Conservation (phyloP, 805 yeast genomes). For the Pichia phayaonensis region DNA sequence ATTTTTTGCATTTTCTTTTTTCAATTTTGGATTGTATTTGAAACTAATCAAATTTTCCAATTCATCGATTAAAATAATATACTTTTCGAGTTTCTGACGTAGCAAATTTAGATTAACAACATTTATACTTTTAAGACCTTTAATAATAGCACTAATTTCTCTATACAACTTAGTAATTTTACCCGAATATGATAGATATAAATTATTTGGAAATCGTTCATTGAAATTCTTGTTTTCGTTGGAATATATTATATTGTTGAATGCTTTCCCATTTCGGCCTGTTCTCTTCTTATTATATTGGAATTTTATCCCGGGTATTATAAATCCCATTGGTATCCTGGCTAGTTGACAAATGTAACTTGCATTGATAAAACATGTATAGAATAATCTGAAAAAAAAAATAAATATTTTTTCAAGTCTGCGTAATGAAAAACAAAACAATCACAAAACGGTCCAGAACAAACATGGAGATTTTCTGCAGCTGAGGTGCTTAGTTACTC, state of each 20-base stretch:
- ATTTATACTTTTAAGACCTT: neutral
- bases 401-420: neutral
- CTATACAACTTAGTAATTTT: neutral
- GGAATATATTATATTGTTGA: neutral
- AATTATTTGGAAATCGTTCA: constrained; percentile 4
- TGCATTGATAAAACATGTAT: neutral
- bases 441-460: neutral
- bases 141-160: neutral
- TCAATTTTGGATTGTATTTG: constrained; percentile 2
- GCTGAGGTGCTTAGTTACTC: neutral
- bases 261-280: neutral
- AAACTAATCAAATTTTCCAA: constrained; percentile 1
- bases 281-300: constrained; percentile 2
- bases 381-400: neutral
- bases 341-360: neutral
- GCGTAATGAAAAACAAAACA: neutral
- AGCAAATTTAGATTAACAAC: neutral
- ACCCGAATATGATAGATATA: neutral
- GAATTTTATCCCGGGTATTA: constrained; percentile 7
- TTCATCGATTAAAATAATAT: constrained; percentile 6
- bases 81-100: constrained; percentile 3
- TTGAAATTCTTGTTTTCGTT: constrained; percentile 6
- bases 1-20: constrained; percentile 1
- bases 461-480: neutral
- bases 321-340: constrained; percentile 5